Base-by-base conservation (phyloP, 768 basidiomycete species). In the Rossbeevera mucosa region DNA sequence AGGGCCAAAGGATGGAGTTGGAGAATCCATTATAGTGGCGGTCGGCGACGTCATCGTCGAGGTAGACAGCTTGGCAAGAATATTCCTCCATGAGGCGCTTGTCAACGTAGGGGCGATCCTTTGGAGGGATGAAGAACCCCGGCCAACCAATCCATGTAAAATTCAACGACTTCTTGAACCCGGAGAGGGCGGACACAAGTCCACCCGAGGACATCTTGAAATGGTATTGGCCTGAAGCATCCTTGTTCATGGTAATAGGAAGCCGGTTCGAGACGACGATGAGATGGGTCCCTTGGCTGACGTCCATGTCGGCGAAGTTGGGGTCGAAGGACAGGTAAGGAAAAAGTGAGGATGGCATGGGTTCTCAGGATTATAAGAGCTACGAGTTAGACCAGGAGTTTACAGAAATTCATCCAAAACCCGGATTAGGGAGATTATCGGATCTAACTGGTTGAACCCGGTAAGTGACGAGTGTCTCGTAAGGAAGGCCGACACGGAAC, bases 161-260 rank as follows among this genome's bases (percentile, higher is more conserved):
- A 69, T 82, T 86, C 80, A 98, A 86, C 30, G 88, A 93, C 74
- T 96, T 97, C 76, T 99, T 99, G 81, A 94, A 95, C 44, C 96
- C 95, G 21, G 89, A 88, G 59, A 99, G 85, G 54, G 96, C 96
- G 48, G 91, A 94, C 57, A 98, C 96, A 55, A 99, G 88, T 50
- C 96, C 96, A 25, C 96, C 96, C 3, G 92, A 94, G 54, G 92
- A 94, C 94, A 97, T 96, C 78, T 95, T 90, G 82, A 96, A 98
- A 76, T 94, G 91, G 72, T 94, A 97, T 70, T 95, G 86, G 67
- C 94, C 94, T 47, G 77, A 73, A 13, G 81, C 85, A 81, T 97
- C 94, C 75, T 93, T 95, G 69, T 77, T 91, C 67, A 98, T 97
- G 44, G 95, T 96, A 54, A 98, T 81, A 20, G 95, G 95, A 53